These are phyloP conservation scores for Striga asiatica DNA, from an alignment of 257 asterid species.

Conservation along the genomic window DNA sequence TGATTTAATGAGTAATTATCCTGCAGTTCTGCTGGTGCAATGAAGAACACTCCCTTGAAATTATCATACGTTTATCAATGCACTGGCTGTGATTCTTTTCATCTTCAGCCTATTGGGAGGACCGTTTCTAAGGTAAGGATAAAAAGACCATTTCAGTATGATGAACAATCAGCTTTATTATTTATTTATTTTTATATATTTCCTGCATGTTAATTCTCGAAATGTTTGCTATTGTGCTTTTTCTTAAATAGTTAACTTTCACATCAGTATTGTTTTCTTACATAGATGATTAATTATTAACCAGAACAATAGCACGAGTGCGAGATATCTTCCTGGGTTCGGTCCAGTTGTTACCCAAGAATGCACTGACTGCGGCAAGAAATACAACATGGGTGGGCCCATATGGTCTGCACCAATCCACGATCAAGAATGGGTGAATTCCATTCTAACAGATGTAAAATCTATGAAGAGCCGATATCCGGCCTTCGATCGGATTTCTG, in stretches of 20 bases:
- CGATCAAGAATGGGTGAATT: slow-evolving; percentile 82
- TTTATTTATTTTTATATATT: too few relatives aligned
- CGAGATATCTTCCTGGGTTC: slow-evolving; percentile 84
- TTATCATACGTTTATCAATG: slow-evolving; percentile 92
- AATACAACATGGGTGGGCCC: slow-evolving; percentile 97
- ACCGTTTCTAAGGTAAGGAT: slow-evolving; percentile 61
- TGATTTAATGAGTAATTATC: slow-evolving; percentile 13
- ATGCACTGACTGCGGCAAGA: slow-evolving; percentile 91
- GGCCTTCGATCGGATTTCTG: slow-evolving; percentile 70
- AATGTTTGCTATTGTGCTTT: too few relatives aligned
- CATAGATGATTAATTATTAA: too few relatives aligned
- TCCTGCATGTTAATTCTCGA: too few relatives aligned
- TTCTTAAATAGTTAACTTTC: too few relatives aligned
- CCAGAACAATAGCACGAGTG: slow-evolving; percentile 69
- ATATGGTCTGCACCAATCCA: slow-evolving; percentile 98
- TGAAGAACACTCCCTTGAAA: slow-evolving; percentile 92
- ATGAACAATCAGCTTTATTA: background rate
- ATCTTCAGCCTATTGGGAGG: slow-evolving; percentile 89
- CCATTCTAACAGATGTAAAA: slow-evolving; percentile 64
- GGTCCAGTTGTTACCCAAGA: slow-evolving; percentile 84
- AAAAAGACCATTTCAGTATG: background rate
- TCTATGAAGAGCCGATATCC: slow-evolving; percentile 65
- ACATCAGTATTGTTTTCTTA: too few relatives aligned
- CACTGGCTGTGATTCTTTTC: slow-evolving; percentile 92
- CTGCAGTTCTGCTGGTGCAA: slow-evolving; percentile 87